Base-by-base conservation (phyloP, 2,329 filamentous ascomycete genomes). In the Colletotrichum filicis region DNA sequence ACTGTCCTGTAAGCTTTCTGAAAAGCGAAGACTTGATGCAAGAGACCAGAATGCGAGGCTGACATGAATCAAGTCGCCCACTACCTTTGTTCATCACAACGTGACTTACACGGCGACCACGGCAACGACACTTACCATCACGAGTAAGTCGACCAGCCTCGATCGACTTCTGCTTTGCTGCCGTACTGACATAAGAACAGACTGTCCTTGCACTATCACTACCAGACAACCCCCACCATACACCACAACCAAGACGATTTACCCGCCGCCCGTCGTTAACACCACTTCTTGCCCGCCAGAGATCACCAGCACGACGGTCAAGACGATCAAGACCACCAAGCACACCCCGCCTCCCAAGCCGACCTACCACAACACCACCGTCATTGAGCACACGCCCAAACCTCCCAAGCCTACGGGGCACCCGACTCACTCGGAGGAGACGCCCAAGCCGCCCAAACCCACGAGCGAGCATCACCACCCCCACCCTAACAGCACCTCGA, bases 171-270 rank as follows among this genome's bases (percentile, higher is more conserved):
- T 11, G 42, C 26, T n/a, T 22, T 16, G 53, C 37, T 22, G 16
- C 28, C n/a, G 24, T 61, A 71, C 79, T 83, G 73, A 83, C 76
- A 60, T 66, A 3, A 5, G 19, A 32, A n/a, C 56, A 85, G 84
- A 87, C 81, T 87, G 86, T 76, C 85, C 85, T 66, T 87, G 85
- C 77, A 85, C 84, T 46, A 75, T 86, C 64, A 83, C 81, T 65
- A 78, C 82, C 71, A 77, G 77, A 63, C 74, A 76, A 57, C 80
- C 81, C 26, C 76, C 79, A 22, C 78, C 79, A 8, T 74, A 80
- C 67, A 80, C 78, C 57, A 78, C 76, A 22, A 80, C 78, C 37
- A 76, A 71, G 58, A 76, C 76, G n/a, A 75, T 68, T 46, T 67
- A 70, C 53, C 70, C 66, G 53, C 76, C 74, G 35, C 71, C 61